Percentiles rank a stretch among this genome's conserved stretches.
These are phyloP conservation scores for Fagopyrum esculentum DNA, from an alignment of 148 eudicot genomes.

Conservation along the genomic window DNA sequence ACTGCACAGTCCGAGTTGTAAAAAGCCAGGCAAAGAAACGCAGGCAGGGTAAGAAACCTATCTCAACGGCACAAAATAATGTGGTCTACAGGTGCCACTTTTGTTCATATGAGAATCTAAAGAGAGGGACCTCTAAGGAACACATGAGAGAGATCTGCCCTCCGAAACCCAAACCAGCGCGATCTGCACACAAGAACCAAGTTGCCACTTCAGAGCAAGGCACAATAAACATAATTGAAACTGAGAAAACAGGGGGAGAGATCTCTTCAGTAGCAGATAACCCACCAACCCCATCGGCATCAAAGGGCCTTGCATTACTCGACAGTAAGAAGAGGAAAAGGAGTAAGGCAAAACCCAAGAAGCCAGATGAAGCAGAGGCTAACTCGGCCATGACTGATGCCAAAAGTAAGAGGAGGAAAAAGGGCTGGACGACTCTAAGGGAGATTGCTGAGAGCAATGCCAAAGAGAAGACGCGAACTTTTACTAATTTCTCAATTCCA, in stretches of 20 bases:
- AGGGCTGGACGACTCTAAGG: constrained; percentile 67
- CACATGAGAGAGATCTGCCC: constrained; percentile 50
- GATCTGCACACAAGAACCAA: constrained; percentile 5
- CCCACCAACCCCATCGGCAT: constrained; percentile 34
- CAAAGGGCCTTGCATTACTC: constrained; percentile 31
- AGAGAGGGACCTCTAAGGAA: constrained; percentile 72
- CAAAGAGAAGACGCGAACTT: constrained; percentile 26
- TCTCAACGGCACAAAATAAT: constrained; percentile 34
- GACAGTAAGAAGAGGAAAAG: constrained; percentile 58
- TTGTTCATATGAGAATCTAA: constrained; percentile 57
- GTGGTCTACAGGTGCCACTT: constrained; percentile 68
- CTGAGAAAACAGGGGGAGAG: constrained; percentile 5
- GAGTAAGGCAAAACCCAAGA: constrained; percentile 42
- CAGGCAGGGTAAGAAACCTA: constrained; percentile 27
- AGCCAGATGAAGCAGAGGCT: constrained; percentile 26
- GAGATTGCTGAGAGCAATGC: constrained; percentile 61
- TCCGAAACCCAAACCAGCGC: constrained; percentile 32
- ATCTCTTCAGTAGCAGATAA: neutral
- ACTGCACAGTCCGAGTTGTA: constrained; percentile 74
- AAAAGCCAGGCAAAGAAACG: constrained; percentile 39
- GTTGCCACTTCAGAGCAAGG: constrained; percentile 4
- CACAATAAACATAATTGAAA: neutral
- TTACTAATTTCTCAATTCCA: constrained; percentile 42
- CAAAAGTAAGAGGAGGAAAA: constrained; percentile 46
- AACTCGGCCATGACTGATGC: constrained; percentile 21